A percentile compares a stretch with the other conserved stretches of the same genome.
phyloP scores from a whole-genome alignment of 179 eudicot genomes.

The Kewa caespitosa region DNA sequence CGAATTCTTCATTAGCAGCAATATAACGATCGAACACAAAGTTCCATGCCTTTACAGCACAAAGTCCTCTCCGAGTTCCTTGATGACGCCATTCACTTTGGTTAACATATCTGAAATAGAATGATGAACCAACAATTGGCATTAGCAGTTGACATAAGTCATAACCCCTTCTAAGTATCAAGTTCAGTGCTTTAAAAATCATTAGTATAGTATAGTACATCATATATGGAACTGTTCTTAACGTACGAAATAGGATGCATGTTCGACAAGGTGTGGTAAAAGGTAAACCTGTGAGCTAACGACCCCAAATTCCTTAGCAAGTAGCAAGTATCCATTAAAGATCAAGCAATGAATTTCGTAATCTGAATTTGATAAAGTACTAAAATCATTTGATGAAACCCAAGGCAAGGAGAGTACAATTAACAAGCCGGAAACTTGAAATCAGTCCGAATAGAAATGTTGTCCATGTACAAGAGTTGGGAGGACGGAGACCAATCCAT shows the following conservation, averaged over 20 bases:
- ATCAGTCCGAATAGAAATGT: background rate
- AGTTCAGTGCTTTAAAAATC: too few species aligned
- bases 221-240: too few species aligned
- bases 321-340: background rate
- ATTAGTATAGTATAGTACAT: too few species aligned
- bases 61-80: conserved; percentile 54
- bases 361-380: background rate
- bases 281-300: background rate
- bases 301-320: too few species aligned
- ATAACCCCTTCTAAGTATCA: too few species aligned
- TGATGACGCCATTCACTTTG: conserved; percentile 65
- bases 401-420: background rate
- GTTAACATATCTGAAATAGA: conserved; percentile 52
- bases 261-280: background rate
- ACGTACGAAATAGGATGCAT: background rate
- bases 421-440: background rate
- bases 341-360: background rate
- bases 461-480: background rate
- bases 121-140: background rate
- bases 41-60: conserved; percentile 5
- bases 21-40: background rate
- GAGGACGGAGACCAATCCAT: background rate
- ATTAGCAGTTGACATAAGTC: background rate
- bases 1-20: background rate
- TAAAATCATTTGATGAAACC: background rate